A percentile compares a stretch with the other conserved stretches of the same genome.
These are phyloP conservation scores for Nymphaea thermarum DNA, from an alignment of 164 flowering plant species.

Conservation along the genomic window DNA sequence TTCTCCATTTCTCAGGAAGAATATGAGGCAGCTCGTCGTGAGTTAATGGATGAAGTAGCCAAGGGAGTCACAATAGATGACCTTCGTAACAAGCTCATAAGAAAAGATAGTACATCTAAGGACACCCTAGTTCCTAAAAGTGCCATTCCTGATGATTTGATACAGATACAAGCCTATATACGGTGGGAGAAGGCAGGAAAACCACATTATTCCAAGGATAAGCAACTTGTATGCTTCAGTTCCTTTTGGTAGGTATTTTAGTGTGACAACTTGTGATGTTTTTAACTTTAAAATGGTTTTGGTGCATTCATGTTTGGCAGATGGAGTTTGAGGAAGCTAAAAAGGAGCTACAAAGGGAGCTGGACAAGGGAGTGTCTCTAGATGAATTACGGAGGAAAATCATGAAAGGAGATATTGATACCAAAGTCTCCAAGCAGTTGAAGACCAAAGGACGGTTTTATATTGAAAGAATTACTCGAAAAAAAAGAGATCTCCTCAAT, in stretches of 20 bases:
- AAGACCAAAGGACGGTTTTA: constrained; percentile 25
- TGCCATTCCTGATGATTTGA: constrained; percentile 57
- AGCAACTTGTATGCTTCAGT: constrained; percentile 42
- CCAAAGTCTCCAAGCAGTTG: constrained; percentile 45
- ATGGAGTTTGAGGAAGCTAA: constrained; percentile 73
- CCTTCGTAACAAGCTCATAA: constrained; percentile 43
- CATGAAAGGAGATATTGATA: constrained; percentile 42
- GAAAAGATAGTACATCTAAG: constrained; percentile 25
- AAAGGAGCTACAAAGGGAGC: constrained; percentile 49
- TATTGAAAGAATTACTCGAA: constrained; percentile 66
- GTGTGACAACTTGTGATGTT: constrained; percentile 22
- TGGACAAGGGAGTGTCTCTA: constrained; percentile 54
- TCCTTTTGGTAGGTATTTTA: background rate
- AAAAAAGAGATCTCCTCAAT: constrained; percentile 58
- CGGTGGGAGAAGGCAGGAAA: constrained; percentile 90
- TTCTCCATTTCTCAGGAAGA: constrained; percentile 41
- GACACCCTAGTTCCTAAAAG: constrained; percentile 21
- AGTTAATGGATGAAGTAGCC: constrained; percentile 64
- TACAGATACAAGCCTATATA: constrained; percentile 61
- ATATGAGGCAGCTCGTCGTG: constrained; percentile 88
- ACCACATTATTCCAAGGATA: constrained; percentile 54
- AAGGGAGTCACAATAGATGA: constrained; percentile 63
- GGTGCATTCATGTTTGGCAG: constrained; percentile 21
- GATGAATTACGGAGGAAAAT: constrained; percentile 53
- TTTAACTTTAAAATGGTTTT: constrained; percentile 4